These are phyloP conservation scores for Ascoidea asiatica DNA, from an alignment of 805 yeast genomes.

Conservation along the genomic window DNA sequence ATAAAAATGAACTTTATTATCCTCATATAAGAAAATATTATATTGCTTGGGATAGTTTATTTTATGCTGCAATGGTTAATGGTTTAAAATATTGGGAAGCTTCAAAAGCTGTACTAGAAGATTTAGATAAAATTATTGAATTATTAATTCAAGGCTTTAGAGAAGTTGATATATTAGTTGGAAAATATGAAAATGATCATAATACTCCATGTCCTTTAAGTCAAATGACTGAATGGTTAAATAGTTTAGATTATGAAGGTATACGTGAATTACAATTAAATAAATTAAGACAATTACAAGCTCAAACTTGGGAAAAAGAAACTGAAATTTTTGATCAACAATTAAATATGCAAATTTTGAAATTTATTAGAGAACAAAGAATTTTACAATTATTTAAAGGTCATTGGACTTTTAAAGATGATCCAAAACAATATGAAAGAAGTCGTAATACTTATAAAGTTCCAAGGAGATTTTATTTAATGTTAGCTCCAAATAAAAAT, in stretches of 20 bases:
- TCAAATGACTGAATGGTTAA: slow-evolving; percentile 30
- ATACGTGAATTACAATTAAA: slow-evolving; percentile 41
- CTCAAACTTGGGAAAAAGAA: slow-evolving; percentile 28
- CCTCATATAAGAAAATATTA: slow-evolving; percentile 27
- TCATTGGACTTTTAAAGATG: slow-evolving; percentile 60
- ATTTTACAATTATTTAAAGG: slow-evolving; percentile 60
- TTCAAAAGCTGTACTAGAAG: slow-evolving; percentile 38
- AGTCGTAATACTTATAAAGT: no score
- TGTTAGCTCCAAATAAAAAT: slow-evolving; percentile 8
- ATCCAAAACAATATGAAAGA: slow-evolving; percentile 20
- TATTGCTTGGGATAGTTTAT: slow-evolving; percentile 38
- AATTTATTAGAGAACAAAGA: slow-evolving; percentile 63
- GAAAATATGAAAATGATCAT: slow-evolving; percentile 15
- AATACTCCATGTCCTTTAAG: slow-evolving; percentile 21
- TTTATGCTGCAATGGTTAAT: slow-evolving; percentile 40
- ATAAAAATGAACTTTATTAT: slow-evolving; percentile 13
- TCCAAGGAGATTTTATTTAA: slow-evolving; percentile 2
- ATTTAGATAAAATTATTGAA: slow-evolving; percentile 34
- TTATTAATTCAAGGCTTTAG: slow-evolving; percentile 19
- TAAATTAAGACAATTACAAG: slow-evolving; percentile 22
- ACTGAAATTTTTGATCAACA: slow-evolving; percentile 32
- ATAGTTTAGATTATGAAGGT: slow-evolving; percentile 27
- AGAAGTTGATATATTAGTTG: slow-evolving; percentile 15
- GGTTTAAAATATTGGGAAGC: slow-evolving; percentile 53
- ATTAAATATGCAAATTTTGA: slow-evolving; percentile 41